These are phyloP conservation scores for Aspergillus pseudoviridinutans DNA, from an alignment of 2,329 filamentous ascomycete species.

Conservation along the genomic window DNA sequence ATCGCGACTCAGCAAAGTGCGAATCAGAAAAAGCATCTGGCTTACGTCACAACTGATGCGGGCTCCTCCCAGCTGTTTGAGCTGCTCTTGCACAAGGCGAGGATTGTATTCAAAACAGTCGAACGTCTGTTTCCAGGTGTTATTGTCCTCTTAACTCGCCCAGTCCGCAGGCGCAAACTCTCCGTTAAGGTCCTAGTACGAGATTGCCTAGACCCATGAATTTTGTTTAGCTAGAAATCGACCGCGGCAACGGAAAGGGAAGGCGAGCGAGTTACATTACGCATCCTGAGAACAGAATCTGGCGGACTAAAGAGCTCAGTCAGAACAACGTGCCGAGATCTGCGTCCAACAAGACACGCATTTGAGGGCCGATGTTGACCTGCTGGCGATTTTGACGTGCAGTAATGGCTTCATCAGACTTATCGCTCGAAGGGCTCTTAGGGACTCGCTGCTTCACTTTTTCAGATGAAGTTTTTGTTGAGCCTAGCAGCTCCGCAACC, in stretches of 20 bases:
- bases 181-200: conserved; percentile 63
- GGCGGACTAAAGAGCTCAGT: neutral
- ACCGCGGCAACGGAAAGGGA: neutral
- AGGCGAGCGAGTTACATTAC: conserved; percentile 51
- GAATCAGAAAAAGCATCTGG: conserved; percentile 74
- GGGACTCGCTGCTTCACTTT: neutral
- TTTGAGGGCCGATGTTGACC: neutral
- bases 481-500: conserved; percentile 30
- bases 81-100: conserved; percentile 61
- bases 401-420: neutral
- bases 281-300: conserved; percentile 59
- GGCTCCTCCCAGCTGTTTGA: conserved; percentile 71
- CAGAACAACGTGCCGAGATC: conserved; percentile 30
- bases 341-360: conserved; percentile 14
- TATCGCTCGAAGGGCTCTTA: neutral
- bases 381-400: neutral
- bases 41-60: conserved; percentile 66
- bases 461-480: conserved; percentile 9
- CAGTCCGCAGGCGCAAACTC: conserved; percentile 68
- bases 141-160: conserved; percentile 74
- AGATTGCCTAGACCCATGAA: conserved; percentile 54
- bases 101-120: conserved; percentile 67
- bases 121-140: conserved; percentile 71
- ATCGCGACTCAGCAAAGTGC: conserved; percentile 74
- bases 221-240: neutral